Evolutionary conservation across 2,329 filamentous ascomycete species (phyloP), one percentile per base, ranked within the genome.

Genomic region (Fusarium guadeloupense): DNA sequence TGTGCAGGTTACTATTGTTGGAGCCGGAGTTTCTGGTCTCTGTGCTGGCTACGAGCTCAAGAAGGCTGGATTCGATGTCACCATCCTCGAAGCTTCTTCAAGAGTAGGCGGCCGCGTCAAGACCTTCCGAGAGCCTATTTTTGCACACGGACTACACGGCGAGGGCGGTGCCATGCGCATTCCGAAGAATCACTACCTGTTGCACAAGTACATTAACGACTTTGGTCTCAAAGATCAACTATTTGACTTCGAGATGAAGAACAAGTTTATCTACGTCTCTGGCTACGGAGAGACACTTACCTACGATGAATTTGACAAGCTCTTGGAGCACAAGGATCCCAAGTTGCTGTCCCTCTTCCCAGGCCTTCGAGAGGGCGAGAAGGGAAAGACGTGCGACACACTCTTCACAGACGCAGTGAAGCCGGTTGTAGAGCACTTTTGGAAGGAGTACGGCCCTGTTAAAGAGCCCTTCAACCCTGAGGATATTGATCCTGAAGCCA

Each of bases 231-330:
- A 37, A 6, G 1, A 2, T 1, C 17, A 51, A 1, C 13, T 45
- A 0, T 51, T 51, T 4, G 17, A 30, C 1, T 45, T 51, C 13
- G 47, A 51, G 31, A 51, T 51, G 40, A 6, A 51, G n/a, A 51
- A 45, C 40, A 51, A 51, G 0, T 51, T 51, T n/a, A 37, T 51
- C 1, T 46, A 46, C 3, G 25, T 46, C 0, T 51, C 40, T 1
- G 48, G 40, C 12, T 51, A 46, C 3, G 40, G 19, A 0, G 23
- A 45, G 19, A 46, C 31, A 0, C 2, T 51, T 0, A 46, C 40
- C 0, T 51, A 51, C 1, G 9, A 20, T 0, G 12, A 7, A 1
- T 51, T 51, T 10, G 31, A 37, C 1, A 4, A 44, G 0, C 39
- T 50, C 0, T 6, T 50, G 4, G 7, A 12, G 0, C 1, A 2